Base-by-base conservation (phyloP, 2,329 filamentous ascomycete species). In the Fusarium caatingaense region DNA sequence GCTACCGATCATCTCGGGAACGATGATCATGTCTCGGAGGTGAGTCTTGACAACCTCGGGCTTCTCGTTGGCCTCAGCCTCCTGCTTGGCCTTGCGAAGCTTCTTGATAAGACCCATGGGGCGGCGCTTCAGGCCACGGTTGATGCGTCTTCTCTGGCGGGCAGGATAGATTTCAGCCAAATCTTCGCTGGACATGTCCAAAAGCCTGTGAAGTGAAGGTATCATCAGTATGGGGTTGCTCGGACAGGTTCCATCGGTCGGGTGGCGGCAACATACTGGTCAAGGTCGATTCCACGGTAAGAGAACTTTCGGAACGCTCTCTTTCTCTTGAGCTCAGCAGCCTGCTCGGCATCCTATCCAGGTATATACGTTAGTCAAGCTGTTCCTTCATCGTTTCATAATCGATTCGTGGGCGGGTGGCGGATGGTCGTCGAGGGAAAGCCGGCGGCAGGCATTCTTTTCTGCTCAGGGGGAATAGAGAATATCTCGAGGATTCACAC, bases 71-170 rank as follows among this genome's bases (percentile, higher is more conserved):
- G 96, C 96, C 88, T 93, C 93, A 79, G 94, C 94, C 88, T 97
- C 94, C 87, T 97, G 93, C 92, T 98, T 98, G 78, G 96, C 92
- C 90, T 98, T 98, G 85, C 96, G 95, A 81, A 99, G 93, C 92
- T 99, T 99, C 93, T 98, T 98, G 91, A 99, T 98, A 81, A 99
- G 89, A 80, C 96, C 96, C 96, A 99, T 98, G 80, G 96, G 96
- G 90, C 97, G 97, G 89, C 96, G 94, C 93, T 98, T 99, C 81
- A 99, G 92, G 81, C 96, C 96, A 78, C 96, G 95, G 92, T 98
- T 98, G 92, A 99, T 98, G 84, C 97, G 91, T 85, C 96, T 98
- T 84, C 97, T 91, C 85, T 96, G 92, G 83, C 96, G 95, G 83
- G 96, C 96, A 6, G 34, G 34, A 5, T 18, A 34, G 2, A 34